A percentile compares a stretch with the other conserved stretches of the same genome.
These are phyloP conservation scores for Colletotrichum gloeosporioides DNA, from an alignment of 2,329 filamentous ascomycete genomes.

Conservation along the genomic window DNA sequence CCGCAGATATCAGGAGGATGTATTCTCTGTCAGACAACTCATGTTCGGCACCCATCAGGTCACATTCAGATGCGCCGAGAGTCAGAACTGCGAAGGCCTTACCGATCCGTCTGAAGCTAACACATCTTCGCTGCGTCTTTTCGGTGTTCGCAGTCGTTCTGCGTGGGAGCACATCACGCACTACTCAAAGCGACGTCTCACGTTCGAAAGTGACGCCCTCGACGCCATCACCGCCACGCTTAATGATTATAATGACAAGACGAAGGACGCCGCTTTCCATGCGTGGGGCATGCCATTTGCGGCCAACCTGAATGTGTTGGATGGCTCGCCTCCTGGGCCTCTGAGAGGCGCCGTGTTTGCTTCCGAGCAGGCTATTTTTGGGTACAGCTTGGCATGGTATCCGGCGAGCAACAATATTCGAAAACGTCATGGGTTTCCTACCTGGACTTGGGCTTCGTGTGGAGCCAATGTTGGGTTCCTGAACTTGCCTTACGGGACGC, in stretches of 20 bases:
- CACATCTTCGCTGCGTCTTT: background rate
- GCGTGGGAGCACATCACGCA: background rate
- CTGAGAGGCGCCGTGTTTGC: background rate
- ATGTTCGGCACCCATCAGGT: background rate
- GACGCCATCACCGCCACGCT: background rate
- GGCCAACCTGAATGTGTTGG: background rate
- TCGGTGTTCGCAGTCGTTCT: background rate
- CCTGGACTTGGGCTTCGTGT: background rate
- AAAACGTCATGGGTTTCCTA: background rate
- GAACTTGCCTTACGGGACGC: background rate
- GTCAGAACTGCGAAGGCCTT: background rate
- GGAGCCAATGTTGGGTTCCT: background rate
- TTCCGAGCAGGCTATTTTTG: background rate
- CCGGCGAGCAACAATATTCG: background rate
- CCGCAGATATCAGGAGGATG: background rate
- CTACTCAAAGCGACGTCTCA: background rate
- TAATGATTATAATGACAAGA: background rate
- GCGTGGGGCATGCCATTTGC: background rate
- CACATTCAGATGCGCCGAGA: background rate
- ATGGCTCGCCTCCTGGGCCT: background rate
- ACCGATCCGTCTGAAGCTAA: background rate
- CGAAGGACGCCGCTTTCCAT: background rate
- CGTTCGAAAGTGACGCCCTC: background rate
- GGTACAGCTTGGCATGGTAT: background rate
- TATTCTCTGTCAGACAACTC: background rate